Base-by-base conservation (phyloP, 2,329 filamentous ascomycete genomes). In the Kalmusia sp. region DNA sequence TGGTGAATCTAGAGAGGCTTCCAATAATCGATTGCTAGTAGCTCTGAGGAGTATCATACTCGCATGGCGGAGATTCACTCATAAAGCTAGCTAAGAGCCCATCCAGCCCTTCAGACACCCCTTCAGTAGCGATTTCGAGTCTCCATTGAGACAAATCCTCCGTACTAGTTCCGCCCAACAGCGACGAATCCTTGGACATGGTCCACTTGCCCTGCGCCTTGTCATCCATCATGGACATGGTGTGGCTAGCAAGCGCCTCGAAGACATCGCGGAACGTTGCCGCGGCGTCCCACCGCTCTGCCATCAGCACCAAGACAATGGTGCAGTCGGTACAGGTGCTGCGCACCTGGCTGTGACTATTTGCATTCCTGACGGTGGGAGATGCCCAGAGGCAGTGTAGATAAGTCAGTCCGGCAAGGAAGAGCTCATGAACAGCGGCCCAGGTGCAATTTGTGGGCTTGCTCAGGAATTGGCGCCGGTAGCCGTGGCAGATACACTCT, bases 311-410 rank as follows among this genome's bases (percentile, higher is more conserved):
- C 6, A 76, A 62, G 1, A 71, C 67, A 1, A 63, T 72, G 22
- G 61, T 72, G 54, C 73, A 76, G 2, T 69, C 71, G 61, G 69
- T 73, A 51, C 70, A 75, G 0, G 71, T 74, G 17, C 59, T 68
- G 37, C 67, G 62, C 1, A 75, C 66, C 24, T 60, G 55, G 30
- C 30, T 25, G 25, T 48, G 50, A 28, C 52, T 49, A 0, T 52
- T 38, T 15, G 21, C 43, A 2, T 48, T 17, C 1, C 66, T 61
- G 11, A 67, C 45, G 3, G 38, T 43, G 4, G 38, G 17, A 2
- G 60, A 65, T 28, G 51, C 55, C 66, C 66, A 69, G 35, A 75
- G 57, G 44, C 70, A 74, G 52, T 73, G 70, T 0, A 75, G 59
- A 37, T 72, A 76, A 0, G 72, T 76, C 17, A 76, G 54, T 0